These are phyloP conservation scores for Paramecium primaurelia DNA, from an alignment of 73 alveolate species.

Conservation along the genomic window DNA sequence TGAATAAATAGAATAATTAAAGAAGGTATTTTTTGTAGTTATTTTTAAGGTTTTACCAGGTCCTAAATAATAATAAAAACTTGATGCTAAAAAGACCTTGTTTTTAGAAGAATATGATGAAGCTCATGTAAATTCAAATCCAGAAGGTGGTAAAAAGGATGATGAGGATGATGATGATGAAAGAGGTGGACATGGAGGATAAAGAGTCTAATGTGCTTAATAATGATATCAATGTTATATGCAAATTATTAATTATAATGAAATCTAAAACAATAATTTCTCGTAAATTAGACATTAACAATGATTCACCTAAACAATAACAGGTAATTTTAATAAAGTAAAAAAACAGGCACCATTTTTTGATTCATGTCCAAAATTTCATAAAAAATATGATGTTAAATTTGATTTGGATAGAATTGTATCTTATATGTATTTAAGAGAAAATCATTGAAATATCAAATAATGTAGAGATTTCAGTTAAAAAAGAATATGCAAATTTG, in stretches of 20 bases:
- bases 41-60: constrained; percentile 11
- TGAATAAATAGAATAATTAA: not conserved
- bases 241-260: not conserved
- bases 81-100: constrained; percentile 14
- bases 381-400: not conserved
- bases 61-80: constrained; percentile 31
- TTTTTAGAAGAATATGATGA: constrained; percentile 42
- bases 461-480: not conserved
- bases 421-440: not conserved
- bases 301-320: not conserved
- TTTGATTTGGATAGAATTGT: not conserved
- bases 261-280: not conserved
- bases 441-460: not conserved
- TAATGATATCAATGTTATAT: constrained; percentile 43
- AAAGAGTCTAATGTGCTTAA: constrained; percentile 63
- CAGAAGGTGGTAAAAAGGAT: constrained; percentile 59
- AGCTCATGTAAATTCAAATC: constrained; percentile 36
- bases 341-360: not conserved
- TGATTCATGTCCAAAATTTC: not conserved
- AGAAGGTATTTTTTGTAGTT: not conserved
- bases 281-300: not conserved
- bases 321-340: not conserved
- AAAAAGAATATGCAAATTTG: not conserved
- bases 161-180: constrained; percentile 57
- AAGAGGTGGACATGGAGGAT: constrained; percentile 52